Base-by-base conservation (phyloP, 148 eudicot genomes). In the Rhododendron simsii region DNA sequence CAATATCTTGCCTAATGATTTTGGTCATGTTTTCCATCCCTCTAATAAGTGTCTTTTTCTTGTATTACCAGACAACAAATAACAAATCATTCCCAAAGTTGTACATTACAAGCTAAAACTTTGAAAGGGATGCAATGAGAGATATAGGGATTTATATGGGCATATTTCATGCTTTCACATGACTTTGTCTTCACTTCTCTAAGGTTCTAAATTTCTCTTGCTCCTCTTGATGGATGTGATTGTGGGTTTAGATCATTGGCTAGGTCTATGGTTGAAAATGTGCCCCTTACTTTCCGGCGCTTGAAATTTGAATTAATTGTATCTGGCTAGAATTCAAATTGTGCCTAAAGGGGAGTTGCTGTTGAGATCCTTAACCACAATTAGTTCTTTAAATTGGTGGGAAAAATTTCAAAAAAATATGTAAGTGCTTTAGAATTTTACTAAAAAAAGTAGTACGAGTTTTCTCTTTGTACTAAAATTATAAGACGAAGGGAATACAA, bases 1-100 rank as follows among this genome's bases (percentile, higher is more conserved):
- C 87, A 75, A 78, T 59, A 61, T 84, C 7, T 75, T 37, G 35
- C 53, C 84, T 47, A 16, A 82, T 75, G 33, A 67, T 88, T 83
- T 59, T 85, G 10, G 81, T 75, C 65, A 28, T 74, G 71, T 61
- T 63, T 47, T 47, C 73, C 33, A 23, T 23, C 84, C 59, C 73
- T 57, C 37, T 16, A 18, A 16, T 4, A 75, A 26, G 44, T 63
- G 84, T 82, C 76, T 9, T 26, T 65, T 82, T 59, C 75, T 85
- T 78, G 13, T 55, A 3, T 11, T 30, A 61, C 13, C 14, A 16
- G 47, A 35, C 8, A 59, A 76, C 7, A 59, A 59, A 41, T 57
- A 28, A 28, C 35, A 67, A 23, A 83, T 65, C 77, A 83, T 41
- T 71, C 53, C 59, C n/a, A 83, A 83, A 83, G 57, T 69, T 45